These are phyloP conservation scores for Petunia hybrid DNA, from an alignment of 305 asterid species.

Conservation along the genomic window DNA sequence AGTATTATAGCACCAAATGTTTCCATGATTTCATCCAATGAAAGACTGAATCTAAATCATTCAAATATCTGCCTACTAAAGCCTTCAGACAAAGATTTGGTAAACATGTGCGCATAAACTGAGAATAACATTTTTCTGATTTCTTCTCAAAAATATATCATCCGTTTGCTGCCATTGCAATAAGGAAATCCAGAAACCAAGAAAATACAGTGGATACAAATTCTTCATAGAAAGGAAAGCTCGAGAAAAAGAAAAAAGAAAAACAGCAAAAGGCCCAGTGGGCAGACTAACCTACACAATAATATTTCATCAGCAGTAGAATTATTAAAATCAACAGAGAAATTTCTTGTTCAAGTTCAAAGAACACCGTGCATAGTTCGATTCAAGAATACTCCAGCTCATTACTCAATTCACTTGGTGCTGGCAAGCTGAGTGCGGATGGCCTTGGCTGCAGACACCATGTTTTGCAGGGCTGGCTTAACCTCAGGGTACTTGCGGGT, in stretches of 20 bases:
- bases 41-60: too few species aligned
- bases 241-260: too few species aligned
- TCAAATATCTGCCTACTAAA: too few species aligned
- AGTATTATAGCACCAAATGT: too few species aligned
- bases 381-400: conserved; percentile 15
- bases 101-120: too few species aligned
- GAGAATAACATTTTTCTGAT: not conserved
- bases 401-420: conserved; percentile 50
- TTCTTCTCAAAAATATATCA: conserved; percentile 7
- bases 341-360: not conserved
- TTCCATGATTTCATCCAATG: too few species aligned
- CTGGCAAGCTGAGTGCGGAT: conserved; percentile 68
- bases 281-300: conserved; percentile 25
- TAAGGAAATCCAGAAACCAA: not conserved
- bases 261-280: conserved; percentile 19
- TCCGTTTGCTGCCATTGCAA: conserved; percentile 24
- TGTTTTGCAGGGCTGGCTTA: conserved; percentile 73
- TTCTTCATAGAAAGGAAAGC: not conserved
- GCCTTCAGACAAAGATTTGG: too few species aligned
- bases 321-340: conserved; percentile 28
- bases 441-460: conserved; percentile 75
- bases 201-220: not conserved
- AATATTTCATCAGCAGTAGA: conserved; percentile 24
- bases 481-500: conserved; percentile 80
- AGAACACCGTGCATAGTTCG: not conserved